Base-by-base conservation (phyloP, 2,329 filamentous ascomycete genomes). In the Fusarium sterilihyphosum region DNA sequence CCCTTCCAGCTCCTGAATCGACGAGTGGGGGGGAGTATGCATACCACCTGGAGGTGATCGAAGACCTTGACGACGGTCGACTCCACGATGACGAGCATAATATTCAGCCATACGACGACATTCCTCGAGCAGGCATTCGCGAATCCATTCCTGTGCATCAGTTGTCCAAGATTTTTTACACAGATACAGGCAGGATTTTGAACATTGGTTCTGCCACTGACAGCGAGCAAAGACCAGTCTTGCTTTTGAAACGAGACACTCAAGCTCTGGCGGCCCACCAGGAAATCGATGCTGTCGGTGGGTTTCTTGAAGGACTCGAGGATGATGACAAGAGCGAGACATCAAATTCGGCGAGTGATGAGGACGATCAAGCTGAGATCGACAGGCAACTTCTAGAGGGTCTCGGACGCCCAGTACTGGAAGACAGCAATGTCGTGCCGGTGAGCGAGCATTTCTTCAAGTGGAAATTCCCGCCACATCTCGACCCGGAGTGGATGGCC, bases 131-230 rank as follows among this genome's bases (percentile, higher is more conserved):
- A 22, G 88, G 88, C 8, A 85, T 90, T 59, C 82, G 85, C 43
- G 89, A 91, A 69, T 83, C 82, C 2, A 84, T 90, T n/a, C 87
- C 88, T 0, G 82, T 89, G 8, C 81, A 85, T 40, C 85, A 90
- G 78, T 89, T 98, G 10, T 93, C 94, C 11, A 98, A 97, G 79
- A 94, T 98, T 38, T 97, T 98, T 82, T 98, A 98, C 78, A 94
- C 95, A 2, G 94, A 97, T 75, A 97, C 94, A 1, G 95, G 95
- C 24, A 94, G 94, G 76, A 94, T 98, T 16, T 86, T 98, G 33
- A 97, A 97, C 70, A 95, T 98, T 63, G 85, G 86, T 22, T 83
- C 82, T 29, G 82, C 83, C 8, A 80, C 83, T 14, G 92, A 92
- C 20, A 91, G 75, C 58, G 84, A 81, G 40, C 82, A 81, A 53